These are phyloP conservation scores for Sophora flavescens DNA, from an alignment of 306 rosid species.

Conservation along the genomic window DNA sequence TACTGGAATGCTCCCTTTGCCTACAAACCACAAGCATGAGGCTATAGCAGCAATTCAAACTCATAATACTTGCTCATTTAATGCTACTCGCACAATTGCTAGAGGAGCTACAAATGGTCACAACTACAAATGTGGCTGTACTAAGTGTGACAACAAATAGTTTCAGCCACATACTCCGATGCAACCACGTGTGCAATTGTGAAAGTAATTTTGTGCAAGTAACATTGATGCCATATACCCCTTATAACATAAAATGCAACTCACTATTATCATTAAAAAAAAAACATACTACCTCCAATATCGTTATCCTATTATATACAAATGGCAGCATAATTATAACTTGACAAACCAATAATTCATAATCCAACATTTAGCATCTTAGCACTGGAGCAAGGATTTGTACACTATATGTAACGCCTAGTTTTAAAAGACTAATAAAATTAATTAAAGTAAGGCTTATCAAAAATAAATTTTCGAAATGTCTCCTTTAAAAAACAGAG, in stretches of 20 bases:
- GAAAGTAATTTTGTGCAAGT: constrained; percentile 27
- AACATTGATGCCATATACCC: not conserved
- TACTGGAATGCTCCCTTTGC: constrained; percentile 53
- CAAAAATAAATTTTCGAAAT: no score
- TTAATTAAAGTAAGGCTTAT: no score
- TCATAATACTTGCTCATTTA: not conserved
- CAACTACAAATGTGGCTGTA: no score
- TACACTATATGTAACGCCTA: constrained; percentile 6
- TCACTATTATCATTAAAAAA: no score
- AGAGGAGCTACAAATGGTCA: not conserved
- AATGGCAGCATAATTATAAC: constrained; percentile 86
- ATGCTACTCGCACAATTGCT: not conserved
- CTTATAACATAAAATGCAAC: constrained; percentile 1
- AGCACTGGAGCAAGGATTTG: not conserved
- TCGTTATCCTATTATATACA: constrained; percentile 63
- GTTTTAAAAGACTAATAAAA: no score
- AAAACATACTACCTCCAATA: constrained; percentile 52
- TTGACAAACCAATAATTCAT: constrained; percentile 46
- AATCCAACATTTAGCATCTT: not conserved
- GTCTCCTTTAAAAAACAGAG: no score
- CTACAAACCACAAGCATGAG: constrained; percentile 53
- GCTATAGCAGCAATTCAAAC: not conserved
- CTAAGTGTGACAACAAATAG: not conserved
- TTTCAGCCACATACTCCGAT: no score
- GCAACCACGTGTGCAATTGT: not conserved